A percentile compares a stretch with the other conserved stretches of the same genome.
phyloP scores from a whole-genome alignment of 23 red algal species.

The Agarophyton chilense region DNA sequence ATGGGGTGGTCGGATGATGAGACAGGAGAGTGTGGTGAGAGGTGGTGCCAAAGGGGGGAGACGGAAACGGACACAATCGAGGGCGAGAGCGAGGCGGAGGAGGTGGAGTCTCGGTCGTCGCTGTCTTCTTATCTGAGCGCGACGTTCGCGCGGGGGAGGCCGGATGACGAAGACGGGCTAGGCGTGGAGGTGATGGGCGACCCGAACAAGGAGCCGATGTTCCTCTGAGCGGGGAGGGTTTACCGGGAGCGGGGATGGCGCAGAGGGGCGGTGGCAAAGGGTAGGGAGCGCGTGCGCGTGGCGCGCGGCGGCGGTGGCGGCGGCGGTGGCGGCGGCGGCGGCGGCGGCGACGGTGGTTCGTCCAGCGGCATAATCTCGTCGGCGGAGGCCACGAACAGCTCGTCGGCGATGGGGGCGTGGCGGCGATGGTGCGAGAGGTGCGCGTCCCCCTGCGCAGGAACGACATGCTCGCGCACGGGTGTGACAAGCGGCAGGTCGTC shows the following conservation, averaged over 20 bases:
- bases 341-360: no score
- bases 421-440: neutral
- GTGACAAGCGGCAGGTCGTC: neutral
- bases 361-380: conserved; percentile 10
- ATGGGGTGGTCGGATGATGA: neutral
- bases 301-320: neutral
- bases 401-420: neutral
- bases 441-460: neutral
- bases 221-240: neutral
- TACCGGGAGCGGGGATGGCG: no score
- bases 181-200: neutral
- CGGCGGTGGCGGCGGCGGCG: neutral
- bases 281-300: neutral
- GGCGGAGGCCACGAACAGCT: neutral
- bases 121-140: neutral
- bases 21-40: neutral
- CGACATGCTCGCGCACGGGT: neutral
- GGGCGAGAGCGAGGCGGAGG: neutral
- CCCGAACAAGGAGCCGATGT: neutral
- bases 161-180: neutral
- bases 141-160: neutral
- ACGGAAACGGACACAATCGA: no score
- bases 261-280: neutral
- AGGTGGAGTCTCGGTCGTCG: neutral
- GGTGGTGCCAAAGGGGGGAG: no score